Evolutionary conservation across 257 asterid species (phyloP).

Genomic region (Solanum okadae): DNA sequence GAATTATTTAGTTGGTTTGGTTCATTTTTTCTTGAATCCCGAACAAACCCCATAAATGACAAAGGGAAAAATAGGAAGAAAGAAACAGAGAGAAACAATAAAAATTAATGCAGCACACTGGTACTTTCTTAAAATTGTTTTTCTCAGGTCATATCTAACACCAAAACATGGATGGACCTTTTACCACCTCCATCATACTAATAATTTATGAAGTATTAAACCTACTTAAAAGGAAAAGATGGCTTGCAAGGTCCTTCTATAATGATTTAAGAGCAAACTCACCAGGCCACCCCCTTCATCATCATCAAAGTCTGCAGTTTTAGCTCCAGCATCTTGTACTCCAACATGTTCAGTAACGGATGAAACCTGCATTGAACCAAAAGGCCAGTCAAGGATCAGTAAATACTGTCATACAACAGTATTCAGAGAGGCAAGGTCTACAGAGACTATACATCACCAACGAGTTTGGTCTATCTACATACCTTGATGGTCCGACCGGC

Average conservation of each 20-base stretch:
- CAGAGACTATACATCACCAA: not conserved
- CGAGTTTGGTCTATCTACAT: not conserved
- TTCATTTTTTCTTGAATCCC: not conserved
- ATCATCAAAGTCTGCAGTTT: slow-evolving; percentile 98
- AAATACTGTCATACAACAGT: not conserved
- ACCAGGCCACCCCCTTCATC: slow-evolving; percentile 99
- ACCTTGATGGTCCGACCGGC: slow-evolving; percentile 98
- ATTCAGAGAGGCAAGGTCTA: not conserved
- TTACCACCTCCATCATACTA: not conserved
- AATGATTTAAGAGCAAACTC: slow-evolving; percentile 18
- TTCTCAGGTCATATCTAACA: not conserved
- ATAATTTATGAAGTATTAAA: not conserved
- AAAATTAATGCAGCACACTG: not conserved
- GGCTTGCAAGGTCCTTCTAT: not conserved
- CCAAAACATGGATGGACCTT: not conserved
- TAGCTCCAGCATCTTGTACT: slow-evolving; percentile 80
- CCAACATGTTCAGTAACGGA: slow-evolving; percentile 86
- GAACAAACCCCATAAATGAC: not conserved
- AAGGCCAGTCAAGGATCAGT: not conserved
- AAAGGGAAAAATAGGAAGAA: not conserved
- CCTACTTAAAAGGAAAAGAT: not conserved
- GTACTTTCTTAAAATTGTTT: not conserved
- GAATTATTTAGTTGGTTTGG: not conserved
- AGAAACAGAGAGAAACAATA: not conserved
- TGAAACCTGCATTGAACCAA: slow-evolving; percentile 55